Conservation (phyloP, 1,139 yeast genomes). For the Saccharomyces hybrid region DNA sequence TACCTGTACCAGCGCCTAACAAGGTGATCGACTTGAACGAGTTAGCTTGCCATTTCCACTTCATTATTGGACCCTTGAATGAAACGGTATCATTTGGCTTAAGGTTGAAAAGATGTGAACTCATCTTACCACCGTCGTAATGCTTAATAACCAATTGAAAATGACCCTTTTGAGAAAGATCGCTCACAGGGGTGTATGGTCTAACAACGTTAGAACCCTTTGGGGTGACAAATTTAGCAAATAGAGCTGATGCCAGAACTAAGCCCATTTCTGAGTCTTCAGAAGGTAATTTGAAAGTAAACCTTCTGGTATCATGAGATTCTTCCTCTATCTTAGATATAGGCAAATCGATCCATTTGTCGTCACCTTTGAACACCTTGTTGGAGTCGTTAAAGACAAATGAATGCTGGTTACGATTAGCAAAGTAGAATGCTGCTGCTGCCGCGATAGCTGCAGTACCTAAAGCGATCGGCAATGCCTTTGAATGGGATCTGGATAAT, state of each 20-base stretch:
- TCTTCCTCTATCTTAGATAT: constrained; percentile 45
- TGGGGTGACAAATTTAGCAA: constrained; percentile 74
- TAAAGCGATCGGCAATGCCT: constrained; percentile 34
- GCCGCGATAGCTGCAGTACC: constrained; percentile 51
- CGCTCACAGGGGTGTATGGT: constrained; percentile 92
- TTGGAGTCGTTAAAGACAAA: constrained; percentile 40
- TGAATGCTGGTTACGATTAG: constrained; percentile 1
- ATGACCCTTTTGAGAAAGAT: constrained; percentile 59
- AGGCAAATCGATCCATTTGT: constrained; percentile 76
- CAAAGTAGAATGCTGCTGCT: constrained; percentile 20
- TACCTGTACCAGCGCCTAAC: constrained; percentile 95
- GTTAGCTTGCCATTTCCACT: constrained; percentile 90
- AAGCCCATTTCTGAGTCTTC: constrained; percentile 71
- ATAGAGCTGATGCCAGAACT: constrained; percentile 67
- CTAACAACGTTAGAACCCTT: constrained; percentile 87
- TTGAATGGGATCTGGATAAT: constrained; percentile 15
- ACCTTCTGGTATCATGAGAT: constrained; percentile 54
- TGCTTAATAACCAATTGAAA: constrained; percentile 78
- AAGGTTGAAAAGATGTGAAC: constrained; percentile 63
- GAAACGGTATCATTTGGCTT: constrained; percentile 75
- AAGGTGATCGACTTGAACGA: constrained; percentile 71
- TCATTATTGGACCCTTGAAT: constrained; percentile 90
- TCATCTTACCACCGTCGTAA: constrained; percentile 79
- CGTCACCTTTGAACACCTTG: constrained; percentile 59
- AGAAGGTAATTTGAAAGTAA: constrained; percentile 64